Base-by-base conservation (phyloP, 2,329 filamentous ascomycete species). In the Acrocalymma vagum region DNA sequence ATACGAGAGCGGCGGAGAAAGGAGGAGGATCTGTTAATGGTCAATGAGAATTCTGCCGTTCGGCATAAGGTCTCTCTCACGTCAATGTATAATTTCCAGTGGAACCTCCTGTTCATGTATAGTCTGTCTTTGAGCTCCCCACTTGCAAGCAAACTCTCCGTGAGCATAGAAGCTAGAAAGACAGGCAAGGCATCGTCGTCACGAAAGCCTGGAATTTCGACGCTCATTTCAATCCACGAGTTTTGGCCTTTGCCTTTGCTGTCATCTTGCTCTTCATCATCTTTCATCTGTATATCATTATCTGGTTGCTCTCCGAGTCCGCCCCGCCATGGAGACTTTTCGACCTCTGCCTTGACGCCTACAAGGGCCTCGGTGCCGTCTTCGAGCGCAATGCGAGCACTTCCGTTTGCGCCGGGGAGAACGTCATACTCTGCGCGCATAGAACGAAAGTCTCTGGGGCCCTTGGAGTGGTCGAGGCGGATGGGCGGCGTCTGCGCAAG, bases 351-450 rank as follows among this genome's bases (percentile, higher is more conserved):
- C 74, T 97, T 99, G 47, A 96, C 86, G 29, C 94, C 94, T 5
- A 96, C 94, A 47, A 99, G 87, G 6, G 94, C 94, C 72, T 99
- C 94, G 2, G 91, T 95, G 34, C 94, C 94, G 69, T 99, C 94
- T 3, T 91, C 85, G 67, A 97, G 95, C 55, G 93, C 95, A 30
- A 99, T 87, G 22, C 95, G 84, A 45, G 94, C 93, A 71, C 89
- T 95, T 47, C 94, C 94, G 64, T 97, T 95, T 11, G 93, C 87
- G 30, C 86, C 85, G 0, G 94, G 92, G 0, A 99, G 80, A 41
- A 97, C 89, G 42, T 90, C 88, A 38, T 88, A 91, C 75, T 99
- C 94, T 45, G 94, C 94, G 13, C 87, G 84, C 42, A 99, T 77
- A 1, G 93, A 90, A 3, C 94, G 89, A 78, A 97, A 97, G 70